Base-by-base conservation (phyloP, 306 rosid species). In the Rosa rugosa region DNA sequence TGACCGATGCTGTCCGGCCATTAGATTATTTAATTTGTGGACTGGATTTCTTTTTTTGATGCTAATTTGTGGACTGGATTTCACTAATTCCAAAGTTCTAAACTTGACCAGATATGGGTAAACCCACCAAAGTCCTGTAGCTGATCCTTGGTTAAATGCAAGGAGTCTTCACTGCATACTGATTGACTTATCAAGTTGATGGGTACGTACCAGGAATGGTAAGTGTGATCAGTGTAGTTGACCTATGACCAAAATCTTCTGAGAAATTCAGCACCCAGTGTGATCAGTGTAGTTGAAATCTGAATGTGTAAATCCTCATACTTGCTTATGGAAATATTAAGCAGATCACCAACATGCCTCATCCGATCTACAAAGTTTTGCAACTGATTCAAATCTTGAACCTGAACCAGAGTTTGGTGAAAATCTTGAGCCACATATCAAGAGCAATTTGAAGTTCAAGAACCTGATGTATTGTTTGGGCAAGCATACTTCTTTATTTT, bases 121-220 rank as follows among this genome's bases (percentile, higher is more conserved):
- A 76, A 22, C 27, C 46, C 27, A 67, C 23, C 13, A 4, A 69
- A 85, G 73, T 81, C 70, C 73, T 83, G 89, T 78, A 77, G 53
- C 87, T 85, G 96, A 82, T 59, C 89, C 97, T 42, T 94, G 94
- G 64, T 82, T 95, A 45, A 88, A 89, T 72, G 92, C 96, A 41
- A 98, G 99, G 82, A 95, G 92, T 83, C 98, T 88, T 86, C 99
- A 95, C 81, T 95, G 98, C 57, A 92, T 85, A 83, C 99, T 95
- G 78, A 95, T 92, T 18, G 99, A 91, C 85, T 95, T 92, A 80
- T 95, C 99, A 7, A 86, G 91, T 82, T 88, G 92, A 40, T 83
- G 90, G 11, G 98, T 83, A 60, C 98, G 98, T 83, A 60, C 98
- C 99, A 2, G 98, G 97, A 75, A 92, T 79, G 80, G 74, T 81